Conservation (phyloP, 1,284 basidiomycete species). For the Ceratobasidium sp. region DNA sequence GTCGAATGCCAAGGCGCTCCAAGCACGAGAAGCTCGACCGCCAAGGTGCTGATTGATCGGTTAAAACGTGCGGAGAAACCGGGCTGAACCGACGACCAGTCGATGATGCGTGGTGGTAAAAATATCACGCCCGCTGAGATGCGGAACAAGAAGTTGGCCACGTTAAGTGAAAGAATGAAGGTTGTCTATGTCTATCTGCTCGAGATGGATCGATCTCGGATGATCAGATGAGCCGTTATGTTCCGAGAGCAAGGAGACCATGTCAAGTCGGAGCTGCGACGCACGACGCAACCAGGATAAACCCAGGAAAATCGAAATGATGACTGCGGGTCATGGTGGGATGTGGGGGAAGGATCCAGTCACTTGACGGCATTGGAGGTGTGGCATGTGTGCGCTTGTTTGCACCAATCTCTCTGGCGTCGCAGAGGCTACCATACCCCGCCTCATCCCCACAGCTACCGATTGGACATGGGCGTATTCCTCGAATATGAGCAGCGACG, state of each 20-base stretch:
- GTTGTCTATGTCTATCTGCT: background rate
- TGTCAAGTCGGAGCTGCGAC: no score
- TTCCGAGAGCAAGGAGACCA: no score
- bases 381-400: background rate
- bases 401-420: background rate
- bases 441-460: background rate
- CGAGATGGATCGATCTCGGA: no score
- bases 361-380: background rate
- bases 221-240: no score
- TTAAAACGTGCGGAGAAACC: background rate
- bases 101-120: background rate
- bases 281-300: no score
- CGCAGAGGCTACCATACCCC: no score
- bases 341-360: background rate
- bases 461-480: background rate
- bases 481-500: background rate
- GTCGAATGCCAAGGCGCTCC: background rate
- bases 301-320: no score
- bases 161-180: background rate
- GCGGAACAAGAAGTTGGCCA: background rate
- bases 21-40: background rate
- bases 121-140: background rate
- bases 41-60: background rate
- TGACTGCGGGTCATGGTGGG: background rate
- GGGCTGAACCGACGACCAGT: background rate